Conservation (phyloP, 305 asterid species). For the Lippia alba region DNA sequence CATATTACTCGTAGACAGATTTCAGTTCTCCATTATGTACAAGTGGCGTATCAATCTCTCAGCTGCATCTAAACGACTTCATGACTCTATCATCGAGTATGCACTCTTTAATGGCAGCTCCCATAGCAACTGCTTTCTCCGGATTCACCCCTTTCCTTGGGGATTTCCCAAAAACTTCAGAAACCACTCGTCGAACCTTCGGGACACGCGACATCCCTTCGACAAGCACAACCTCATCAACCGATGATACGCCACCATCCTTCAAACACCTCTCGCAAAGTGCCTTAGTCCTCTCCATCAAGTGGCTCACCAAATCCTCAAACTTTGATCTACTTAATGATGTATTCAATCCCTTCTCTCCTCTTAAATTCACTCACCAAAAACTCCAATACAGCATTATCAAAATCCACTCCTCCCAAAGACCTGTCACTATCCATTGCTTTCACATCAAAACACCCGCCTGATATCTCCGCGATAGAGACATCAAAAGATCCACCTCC, state of each 20-base stretch:
- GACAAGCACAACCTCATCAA: constrained; percentile 90
- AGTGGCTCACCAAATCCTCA: constrained; percentile 69
- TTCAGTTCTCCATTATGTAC: no score
- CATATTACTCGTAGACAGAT: no score
- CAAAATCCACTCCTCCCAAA: constrained; percentile 97
- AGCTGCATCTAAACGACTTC: constrained; percentile 87
- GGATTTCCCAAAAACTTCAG: constrained; percentile 79
- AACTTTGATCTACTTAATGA: constrained; percentile 86
- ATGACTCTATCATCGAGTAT: constrained; percentile 95
- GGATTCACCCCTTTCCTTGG: constrained; percentile 99
- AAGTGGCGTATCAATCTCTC: no score
- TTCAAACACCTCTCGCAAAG: constrained; percentile 95
- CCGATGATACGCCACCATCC: constrained; percentile 78
- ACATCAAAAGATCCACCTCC: constrained; percentile 94
- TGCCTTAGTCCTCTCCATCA: constrained; percentile 81
- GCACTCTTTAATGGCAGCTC: constrained; percentile 98
- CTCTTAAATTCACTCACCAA: constrained; percentile 77
- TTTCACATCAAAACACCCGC: constrained; percentile 97
- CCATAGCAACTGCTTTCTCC: constrained; percentile 99
- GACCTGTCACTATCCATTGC: constrained; percentile 97
- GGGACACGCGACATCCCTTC: constrained; percentile 99
- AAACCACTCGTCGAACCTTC: constrained; percentile 87
- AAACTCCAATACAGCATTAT: constrained; percentile 74
- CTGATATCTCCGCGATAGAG: constrained; percentile 90
- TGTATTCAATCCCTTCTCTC: constrained; percentile 71